Base-by-base conservation (phyloP, 1,284 basidiomycete genomes). In the Prillingera fragicola region DNA sequence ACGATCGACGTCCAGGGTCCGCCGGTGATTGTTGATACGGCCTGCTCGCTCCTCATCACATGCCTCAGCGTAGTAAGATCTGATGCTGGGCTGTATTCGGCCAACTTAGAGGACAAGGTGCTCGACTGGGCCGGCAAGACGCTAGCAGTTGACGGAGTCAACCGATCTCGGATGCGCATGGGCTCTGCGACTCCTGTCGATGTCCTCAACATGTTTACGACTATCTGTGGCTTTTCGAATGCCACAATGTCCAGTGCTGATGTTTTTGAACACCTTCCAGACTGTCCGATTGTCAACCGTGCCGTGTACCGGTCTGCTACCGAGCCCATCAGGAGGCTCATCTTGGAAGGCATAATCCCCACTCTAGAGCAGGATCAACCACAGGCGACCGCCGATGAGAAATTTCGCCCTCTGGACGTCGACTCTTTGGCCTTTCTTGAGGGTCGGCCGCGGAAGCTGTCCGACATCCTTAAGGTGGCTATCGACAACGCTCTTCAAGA, bases 1-100 rank as follows among this genome's bases (percentile, higher is more conserved):
- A 85, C 89, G 54, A 73, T 96, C 43, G 83, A 88, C 55, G 77
- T 92, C 13, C 89, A 94, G 67, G 89, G 89, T 0, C 90, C 91
- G 2, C 73, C 81, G 2, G 82, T 79, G 54, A 85, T 88, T 0
- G 84, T 78, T 56, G 92, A 97, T 59, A 81, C 90, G 1, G 85
- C 91, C 19, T 92, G 89, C 72, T 72, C 75, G 37, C 85, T 96
- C 62, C 74, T 96, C 33, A 71, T 78, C 13, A 73, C 78, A 18
- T 82, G 80, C 45, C 73, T 94, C 24, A 75, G 73, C 18, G 70
- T 84, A 14, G 81, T 86, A 0, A 81, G 78, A 44, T 80, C 83
- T 55, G 88, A 95, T 59, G 82, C 84, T 33, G 78, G 83, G 15
- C 70, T 94, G 8, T 87, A 87, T 64, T 78, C 82, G 4, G 79